These are phyloP conservation scores for Naematelia encephala DNA, from an alignment of 768 basidiomycete genomes.

Conservation along the genomic window DNA sequence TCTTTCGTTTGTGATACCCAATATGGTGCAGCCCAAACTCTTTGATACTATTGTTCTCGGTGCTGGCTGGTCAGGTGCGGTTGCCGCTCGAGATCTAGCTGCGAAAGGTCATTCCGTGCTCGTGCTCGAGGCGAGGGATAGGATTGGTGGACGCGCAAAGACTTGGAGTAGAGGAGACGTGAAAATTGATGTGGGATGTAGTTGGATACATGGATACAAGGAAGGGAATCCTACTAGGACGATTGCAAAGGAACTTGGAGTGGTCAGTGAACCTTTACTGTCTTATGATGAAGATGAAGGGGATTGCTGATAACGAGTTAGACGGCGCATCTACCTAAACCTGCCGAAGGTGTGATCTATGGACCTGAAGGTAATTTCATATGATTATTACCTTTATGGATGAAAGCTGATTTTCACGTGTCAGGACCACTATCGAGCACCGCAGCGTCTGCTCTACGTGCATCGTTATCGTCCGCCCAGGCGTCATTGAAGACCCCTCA, in stretches of 20 bases:
- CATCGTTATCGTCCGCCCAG: conserved; percentile 40
- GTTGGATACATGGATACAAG: conserved; percentile 49
- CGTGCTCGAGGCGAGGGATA: conserved; percentile 44
- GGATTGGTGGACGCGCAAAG: conserved; percentile 44
- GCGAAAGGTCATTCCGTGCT: conserved; percentile 38
- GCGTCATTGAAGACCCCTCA: conserved; percentile 35
- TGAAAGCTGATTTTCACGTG: not conserved
- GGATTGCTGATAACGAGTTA: conserved; percentile 1
- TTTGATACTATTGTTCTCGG: conserved; percentile 47
- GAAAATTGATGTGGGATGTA: conserved; percentile 47
- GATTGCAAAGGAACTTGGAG: conserved; percentile 38
- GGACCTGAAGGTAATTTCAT: conserved; percentile 34
- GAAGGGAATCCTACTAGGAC: conserved; percentile 44
- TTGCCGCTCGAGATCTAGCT: conserved; percentile 36
- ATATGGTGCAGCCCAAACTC: not conserved
- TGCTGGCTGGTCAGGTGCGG: conserved; percentile 44
- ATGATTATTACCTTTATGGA: not conserved
- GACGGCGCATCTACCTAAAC: conserved; percentile 40
- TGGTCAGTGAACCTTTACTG: conserved; percentile 16
- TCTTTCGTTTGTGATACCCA: no score
- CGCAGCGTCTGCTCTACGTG: conserved; percentile 25
- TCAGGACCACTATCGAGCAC: conserved; percentile 26
- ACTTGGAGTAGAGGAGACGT: conserved; percentile 35
- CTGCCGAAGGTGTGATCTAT: conserved; percentile 36
- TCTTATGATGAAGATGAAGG: not conserved